A percentile compares a stretch with the other conserved stretches of the same genome.
Conservation (phyloP, 495 filamentous ascomycete genomes). For the Alectoria sarmentosa region DNA sequence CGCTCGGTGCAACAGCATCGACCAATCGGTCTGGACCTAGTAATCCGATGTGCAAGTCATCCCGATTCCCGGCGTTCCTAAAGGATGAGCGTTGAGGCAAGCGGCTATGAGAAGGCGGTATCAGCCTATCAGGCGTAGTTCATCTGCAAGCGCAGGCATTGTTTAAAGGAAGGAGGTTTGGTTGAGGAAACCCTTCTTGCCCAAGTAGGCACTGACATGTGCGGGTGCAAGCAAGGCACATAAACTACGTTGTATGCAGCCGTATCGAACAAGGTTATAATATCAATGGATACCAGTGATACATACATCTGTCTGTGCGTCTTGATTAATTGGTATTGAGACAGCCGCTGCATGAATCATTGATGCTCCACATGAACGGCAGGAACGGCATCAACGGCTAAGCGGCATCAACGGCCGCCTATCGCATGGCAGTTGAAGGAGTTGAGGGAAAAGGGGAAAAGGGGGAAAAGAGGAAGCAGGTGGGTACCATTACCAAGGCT, state of each 20-base stretch:
- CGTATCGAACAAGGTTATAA: not conserved
- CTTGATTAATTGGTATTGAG: not conserved
- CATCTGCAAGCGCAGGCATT: not conserved
- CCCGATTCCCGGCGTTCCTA: not conserved
- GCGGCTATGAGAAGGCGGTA: not conserved
- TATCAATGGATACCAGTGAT: not conserved
- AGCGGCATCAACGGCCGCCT: not conserved
- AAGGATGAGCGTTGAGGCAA: not conserved
- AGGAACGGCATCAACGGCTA: too few species aligned
- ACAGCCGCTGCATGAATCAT: not conserved
- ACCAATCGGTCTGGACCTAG: not conserved
- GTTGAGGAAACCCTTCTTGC: not conserved
- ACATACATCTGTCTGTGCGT: not conserved
- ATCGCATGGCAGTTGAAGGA: not conserved
- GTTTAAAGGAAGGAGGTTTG: not conserved
- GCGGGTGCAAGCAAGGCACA: not conserved
- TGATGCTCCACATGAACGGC: not conserved
- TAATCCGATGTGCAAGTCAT: not conserved
- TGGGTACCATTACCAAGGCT: too few species aligned
- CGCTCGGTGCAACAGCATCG: not conserved
- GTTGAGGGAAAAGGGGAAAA: not conserved
- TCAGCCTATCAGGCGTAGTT: not conserved
- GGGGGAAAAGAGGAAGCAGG: not conserved
- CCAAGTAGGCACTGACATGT: not conserved
- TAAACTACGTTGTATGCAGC: conserved; percentile 1